phyloP scores from a whole-genome alignment of 2,329 filamentous ascomycete species.

The Trichoderma atrobrunneum region DNA sequence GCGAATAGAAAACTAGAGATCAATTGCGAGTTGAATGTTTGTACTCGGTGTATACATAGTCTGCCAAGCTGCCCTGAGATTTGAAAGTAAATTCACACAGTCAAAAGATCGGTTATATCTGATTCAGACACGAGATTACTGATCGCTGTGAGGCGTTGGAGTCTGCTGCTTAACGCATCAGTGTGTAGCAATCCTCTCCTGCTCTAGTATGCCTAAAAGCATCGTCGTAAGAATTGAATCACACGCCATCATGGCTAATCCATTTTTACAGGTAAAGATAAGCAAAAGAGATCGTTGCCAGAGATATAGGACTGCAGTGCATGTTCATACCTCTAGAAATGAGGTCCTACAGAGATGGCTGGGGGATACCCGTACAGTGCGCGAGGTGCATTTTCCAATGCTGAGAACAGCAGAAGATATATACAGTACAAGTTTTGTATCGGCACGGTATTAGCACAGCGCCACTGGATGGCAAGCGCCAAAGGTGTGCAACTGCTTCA shows the following conservation, averaged over 20 bases:
- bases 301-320: background rate
- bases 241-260: background rate
- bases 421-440: background rate
- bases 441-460: background rate
- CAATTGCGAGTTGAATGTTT: background rate
- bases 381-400: background rate
- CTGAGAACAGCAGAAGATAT: rapidly evolving
- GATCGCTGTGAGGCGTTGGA: background rate
- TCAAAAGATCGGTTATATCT: background rate
- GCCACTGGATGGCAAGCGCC: background rate
- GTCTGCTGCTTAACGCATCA: background rate
- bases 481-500: background rate
- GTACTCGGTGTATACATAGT: background rate
- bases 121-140: background rate
- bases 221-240: background rate
- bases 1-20: background rate
- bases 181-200: background rate
- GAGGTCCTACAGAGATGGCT: background rate
- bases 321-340: background rate
- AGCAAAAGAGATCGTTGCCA: background rate
- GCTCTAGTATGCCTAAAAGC: background rate
- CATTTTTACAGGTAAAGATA: background rate
- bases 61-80: background rate
- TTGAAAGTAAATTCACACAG: background rate
- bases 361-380: background rate